A percentile compares a stretch with the other conserved stretches of the same genome.
These are phyloP conservation scores for Gossypium australe DNA, from an alignment of 345 rosid genomes.

Conservation along the genomic window DNA sequence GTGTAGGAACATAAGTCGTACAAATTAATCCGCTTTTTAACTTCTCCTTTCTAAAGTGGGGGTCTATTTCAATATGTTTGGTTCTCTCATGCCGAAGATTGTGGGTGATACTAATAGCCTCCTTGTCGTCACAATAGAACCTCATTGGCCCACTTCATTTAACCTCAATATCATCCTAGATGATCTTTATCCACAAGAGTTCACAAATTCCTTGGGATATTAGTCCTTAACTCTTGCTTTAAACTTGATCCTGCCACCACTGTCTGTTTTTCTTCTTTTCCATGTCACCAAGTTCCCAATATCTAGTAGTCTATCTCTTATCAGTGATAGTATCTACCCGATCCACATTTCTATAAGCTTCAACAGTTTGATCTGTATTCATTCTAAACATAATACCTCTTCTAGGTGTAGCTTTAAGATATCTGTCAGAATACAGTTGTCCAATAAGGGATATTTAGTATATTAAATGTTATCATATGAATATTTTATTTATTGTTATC, in stretches of 20 bases:
- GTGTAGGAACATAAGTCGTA: too few relatives aligned
- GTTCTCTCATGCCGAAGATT: neutral
- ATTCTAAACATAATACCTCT: neutral
- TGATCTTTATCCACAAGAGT: neutral
- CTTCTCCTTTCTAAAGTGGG: neutral
- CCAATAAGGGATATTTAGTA: too few relatives aligned
- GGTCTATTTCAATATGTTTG: neutral
- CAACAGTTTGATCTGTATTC: neutral
- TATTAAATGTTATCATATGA: too few relatives aligned
- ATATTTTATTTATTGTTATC: too few relatives aligned
- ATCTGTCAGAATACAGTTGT: too few relatives aligned
- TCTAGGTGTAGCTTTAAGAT: neutral
- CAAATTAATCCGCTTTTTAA: neutral
- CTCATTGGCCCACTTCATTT: neutral
- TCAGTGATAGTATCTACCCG: neutral
- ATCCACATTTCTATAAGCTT: neutral
- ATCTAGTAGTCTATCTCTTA: neutral
- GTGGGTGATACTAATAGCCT: neutral
- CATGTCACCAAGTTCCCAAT: neutral
- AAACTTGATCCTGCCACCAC: neutral
- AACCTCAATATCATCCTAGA: neutral
- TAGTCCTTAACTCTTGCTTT: neutral
- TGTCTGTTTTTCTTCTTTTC: neutral
- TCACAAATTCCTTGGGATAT: neutral
- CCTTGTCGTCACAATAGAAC: neutral